Evolutionary conservation across 2,329 filamentous ascomycete genomes (phyloP).

Genomic region (Chaetomium olivaceum): DNA sequence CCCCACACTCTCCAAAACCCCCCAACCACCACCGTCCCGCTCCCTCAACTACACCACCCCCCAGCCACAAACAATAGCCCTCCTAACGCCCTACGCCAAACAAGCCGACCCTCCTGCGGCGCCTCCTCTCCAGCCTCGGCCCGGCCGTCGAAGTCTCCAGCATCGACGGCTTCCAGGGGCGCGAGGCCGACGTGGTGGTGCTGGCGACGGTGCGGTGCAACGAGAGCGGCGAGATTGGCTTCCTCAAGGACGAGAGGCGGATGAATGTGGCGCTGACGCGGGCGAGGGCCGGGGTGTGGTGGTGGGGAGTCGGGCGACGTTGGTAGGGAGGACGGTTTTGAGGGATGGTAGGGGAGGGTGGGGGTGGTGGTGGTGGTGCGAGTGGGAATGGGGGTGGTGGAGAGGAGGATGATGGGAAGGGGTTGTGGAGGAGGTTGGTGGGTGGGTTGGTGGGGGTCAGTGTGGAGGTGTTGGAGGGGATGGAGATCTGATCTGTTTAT

Average conservation of each 20-base stretch:
- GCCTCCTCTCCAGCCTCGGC: slow-evolving; percentile 17
- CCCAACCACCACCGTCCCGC: no score
- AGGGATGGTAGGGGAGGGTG: neutral
- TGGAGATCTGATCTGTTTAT: neutral
- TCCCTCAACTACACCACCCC: neutral
- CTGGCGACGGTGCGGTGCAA: slow-evolving; percentile 48
- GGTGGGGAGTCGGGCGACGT: slow-evolving; percentile 30
- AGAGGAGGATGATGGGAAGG: slow-evolving; percentile 5
- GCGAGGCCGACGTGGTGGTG: slow-evolving; percentile 46
- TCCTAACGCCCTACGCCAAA: slow-evolving; percentile 45
- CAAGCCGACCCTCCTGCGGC: slow-evolving; percentile 39
- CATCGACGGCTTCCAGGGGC: slow-evolving; percentile 47
- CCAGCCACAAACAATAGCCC: slow-evolving; percentile 35
- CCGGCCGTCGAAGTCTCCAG: slow-evolving; percentile 41
- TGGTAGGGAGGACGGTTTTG: slow-evolving; percentile 26
- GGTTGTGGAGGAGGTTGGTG: slow-evolving; percentile 19
- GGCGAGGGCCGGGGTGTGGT: slow-evolving; percentile 20
- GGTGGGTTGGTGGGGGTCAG: slow-evolving; percentile 2
- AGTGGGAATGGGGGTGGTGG: neutral
- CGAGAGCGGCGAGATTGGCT: slow-evolving; percentile 41
- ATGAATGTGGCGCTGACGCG: slow-evolving; percentile 26
- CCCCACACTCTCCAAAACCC: no score
- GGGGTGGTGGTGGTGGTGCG: neutral
- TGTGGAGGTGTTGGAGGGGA: neutral
- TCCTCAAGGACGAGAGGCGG: slow-evolving; percentile 42